These are phyloP conservation scores for Penicillium arizonense DNA, from an alignment of 495 filamentous ascomycete genomes.

Conservation along the genomic window DNA sequence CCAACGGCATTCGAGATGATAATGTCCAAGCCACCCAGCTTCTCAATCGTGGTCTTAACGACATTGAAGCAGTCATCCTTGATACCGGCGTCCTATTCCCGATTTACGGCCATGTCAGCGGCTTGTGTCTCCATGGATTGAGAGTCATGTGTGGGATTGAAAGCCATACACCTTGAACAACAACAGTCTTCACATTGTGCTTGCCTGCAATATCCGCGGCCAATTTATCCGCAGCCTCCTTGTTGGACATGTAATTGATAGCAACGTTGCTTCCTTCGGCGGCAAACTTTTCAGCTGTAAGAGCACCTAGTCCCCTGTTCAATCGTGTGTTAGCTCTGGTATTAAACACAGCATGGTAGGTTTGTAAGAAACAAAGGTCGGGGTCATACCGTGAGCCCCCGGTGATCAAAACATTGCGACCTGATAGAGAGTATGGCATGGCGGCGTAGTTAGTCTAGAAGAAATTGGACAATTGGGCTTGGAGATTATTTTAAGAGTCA, in stretches of 20 bases:
- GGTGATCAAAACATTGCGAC: constrained; percentile 65
- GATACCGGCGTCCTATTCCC: constrained; percentile 55
- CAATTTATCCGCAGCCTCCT: constrained; percentile 52
- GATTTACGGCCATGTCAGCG: not conserved
- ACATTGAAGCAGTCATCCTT: constrained; percentile 51
- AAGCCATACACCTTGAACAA: constrained; percentile 55
- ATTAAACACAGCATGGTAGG: not conserved
- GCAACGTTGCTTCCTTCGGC: constrained; percentile 64
- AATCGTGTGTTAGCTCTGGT: not conserved
- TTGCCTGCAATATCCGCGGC: constrained; percentile 48
- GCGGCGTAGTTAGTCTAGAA: not conserved
- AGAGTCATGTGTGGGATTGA: not conserved
- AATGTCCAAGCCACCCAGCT: constrained; percentile 67
- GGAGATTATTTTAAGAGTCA: too few relatives aligned
- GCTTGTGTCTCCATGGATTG: not conserved
- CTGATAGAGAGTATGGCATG: constrained; percentile 64
- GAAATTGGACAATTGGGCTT: not conserved
- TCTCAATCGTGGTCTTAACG: constrained; percentile 55
- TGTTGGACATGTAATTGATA: constrained; percentile 65
- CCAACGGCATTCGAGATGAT: constrained; percentile 70
- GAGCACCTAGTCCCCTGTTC: constrained; percentile 62
- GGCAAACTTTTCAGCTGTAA: constrained; percentile 64
- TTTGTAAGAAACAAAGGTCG: not conserved
- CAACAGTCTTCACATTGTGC: constrained; percentile 52
- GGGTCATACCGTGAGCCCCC: constrained; percentile 61